phyloP scores from a whole-genome alignment of 2,329 filamentous ascomycete species.

The Zymoseptoria passerinii region DNA sequence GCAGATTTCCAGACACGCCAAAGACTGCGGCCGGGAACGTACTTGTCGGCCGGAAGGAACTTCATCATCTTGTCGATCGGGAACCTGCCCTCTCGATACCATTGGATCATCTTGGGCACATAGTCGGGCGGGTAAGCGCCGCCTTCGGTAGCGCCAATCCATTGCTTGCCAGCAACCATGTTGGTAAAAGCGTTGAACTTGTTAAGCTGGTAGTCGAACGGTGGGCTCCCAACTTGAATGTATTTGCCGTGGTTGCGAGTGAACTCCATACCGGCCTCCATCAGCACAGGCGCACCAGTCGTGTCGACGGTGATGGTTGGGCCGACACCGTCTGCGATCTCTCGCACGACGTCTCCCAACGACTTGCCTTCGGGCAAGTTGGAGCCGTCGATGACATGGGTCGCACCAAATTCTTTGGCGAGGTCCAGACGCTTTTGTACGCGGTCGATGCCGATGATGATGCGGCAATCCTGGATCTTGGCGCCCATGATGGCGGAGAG shows the following conservation, averaged over 20 bases:
- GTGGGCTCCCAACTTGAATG: slow-evolving; percentile 44
- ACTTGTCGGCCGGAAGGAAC: slow-evolving; percentile 37
- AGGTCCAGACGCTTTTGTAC: slow-evolving; percentile 31
- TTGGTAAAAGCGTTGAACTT: slow-evolving; percentile 38
- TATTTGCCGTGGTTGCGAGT: slow-evolving; percentile 41
- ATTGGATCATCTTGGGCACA: slow-evolving; percentile 43
- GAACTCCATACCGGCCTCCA: slow-evolving; percentile 37
- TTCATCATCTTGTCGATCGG: slow-evolving; percentile 41
- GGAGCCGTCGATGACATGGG: slow-evolving; percentile 32
- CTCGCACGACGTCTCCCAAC: slow-evolving; percentile 31
- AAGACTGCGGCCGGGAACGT: slow-evolving; percentile 34
- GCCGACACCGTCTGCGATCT: slow-evolving; percentile 33
- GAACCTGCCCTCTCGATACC: slow-evolving; percentile 41
- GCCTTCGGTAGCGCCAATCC: slow-evolving; percentile 43
- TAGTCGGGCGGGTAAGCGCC: slow-evolving; percentile 36
- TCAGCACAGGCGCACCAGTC: slow-evolving; percentile 38
- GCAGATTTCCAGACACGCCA: slow-evolving; percentile 1
- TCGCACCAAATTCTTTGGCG: slow-evolving; percentile 36
- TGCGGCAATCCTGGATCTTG: slow-evolving; percentile 34
- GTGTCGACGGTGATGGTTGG: slow-evolving; percentile 44
- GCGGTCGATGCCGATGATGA: slow-evolving; percentile 37
- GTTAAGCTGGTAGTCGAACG: slow-evolving; percentile 35
- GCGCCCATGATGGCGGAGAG: slow-evolving; percentile 43
- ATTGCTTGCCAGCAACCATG: slow-evolving; percentile 42
- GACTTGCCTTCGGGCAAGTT: slow-evolving; percentile 27